Evolutionary conservation across 768 basidiomycete genomes (phyloP), one percentile per base, ranked within the genome.

Genomic region (Lactarius sanguifluus): DNA sequence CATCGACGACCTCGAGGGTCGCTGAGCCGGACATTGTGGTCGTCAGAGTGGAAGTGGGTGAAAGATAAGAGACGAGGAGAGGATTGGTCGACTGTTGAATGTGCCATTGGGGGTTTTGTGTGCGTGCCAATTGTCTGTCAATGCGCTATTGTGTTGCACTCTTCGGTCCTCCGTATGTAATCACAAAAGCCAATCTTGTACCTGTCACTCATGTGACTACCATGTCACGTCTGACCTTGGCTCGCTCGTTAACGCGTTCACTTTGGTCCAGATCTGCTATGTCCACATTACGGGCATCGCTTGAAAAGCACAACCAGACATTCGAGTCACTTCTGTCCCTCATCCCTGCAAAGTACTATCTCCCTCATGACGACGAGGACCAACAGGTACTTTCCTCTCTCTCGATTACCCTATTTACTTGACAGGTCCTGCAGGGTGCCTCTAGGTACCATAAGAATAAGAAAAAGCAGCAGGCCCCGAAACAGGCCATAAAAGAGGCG

Each of bases 281-380:
- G 57, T 25, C n/a, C 23, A 40, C 57, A 5, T 81, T 92, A 20
- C 81, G 82, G 55, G 75, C 79, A 10, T 92, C 91, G 4, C 77
- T 98, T 58, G 90, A 94, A 76, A 79, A 80, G 50, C 94, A 97
- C 78, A 97, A 98, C 74, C 85, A 84, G 32, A 85, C 87, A 0
- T 98, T 99, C 71, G 93, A 95, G 73, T 80, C 86, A 0, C 80
- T 98, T 5, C 80, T 97, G 2, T 86, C 82, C 47, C 84, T 97
- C 56, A 97, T 98, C 63, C 96, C 96, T 0, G 83, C 95, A 6
- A 90, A 89, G 79, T 94, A 91, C 75, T 98, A 98, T 77, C 80
- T 97, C 58, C 83, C 86, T 2, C 82, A 80, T 47, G 88, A 90
- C 23, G 83, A 85, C 55, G 79, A 80, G 1, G 86, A 89, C 59